These are phyloP conservation scores for Juncus effusus DNA, from an alignment of 176 grass and related monocot genomes.

Conservation along the genomic window DNA sequence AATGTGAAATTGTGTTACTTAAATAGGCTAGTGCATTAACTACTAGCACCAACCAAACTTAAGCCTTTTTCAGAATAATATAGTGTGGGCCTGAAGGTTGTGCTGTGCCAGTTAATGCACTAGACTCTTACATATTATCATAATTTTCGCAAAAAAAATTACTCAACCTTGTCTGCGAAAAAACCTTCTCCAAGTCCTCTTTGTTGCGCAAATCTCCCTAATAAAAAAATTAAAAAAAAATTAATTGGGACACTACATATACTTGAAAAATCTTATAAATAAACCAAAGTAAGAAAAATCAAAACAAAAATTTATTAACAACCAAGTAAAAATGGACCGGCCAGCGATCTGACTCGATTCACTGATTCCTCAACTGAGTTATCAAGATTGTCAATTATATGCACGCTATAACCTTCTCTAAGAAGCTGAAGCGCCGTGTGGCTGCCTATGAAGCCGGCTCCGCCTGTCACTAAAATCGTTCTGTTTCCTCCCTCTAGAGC, in stretches of 20 bases:
- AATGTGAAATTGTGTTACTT: too few species aligned
- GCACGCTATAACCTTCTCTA: conserved; percentile 50
- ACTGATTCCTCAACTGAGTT: conserved; percentile 77
- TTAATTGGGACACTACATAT: neutral
- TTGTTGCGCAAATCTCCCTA: conserved; percentile 66
- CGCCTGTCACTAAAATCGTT: conserved; percentile 61
- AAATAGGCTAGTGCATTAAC: too few species aligned
- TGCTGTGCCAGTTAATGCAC: too few species aligned
- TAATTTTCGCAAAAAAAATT: too few species aligned
- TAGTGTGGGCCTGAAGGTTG: too few species aligned
- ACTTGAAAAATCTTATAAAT: too few species aligned
- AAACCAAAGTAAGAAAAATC: too few species aligned
- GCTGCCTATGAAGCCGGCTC: conserved; percentile 85
- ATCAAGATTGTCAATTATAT: conserved; percentile 79
- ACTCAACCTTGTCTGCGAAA: conserved; percentile 32
- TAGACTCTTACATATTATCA: too few species aligned
- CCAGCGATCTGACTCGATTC: conserved; percentile 65
- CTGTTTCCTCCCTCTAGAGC: neutral
- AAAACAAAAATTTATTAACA: neutral
- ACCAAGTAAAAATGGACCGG: conserved; percentile 57
- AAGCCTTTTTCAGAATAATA: too few species aligned
- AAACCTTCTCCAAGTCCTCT: conserved; percentile 68
- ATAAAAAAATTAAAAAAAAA: neutral
- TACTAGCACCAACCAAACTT: too few species aligned
- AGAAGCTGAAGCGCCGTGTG: conserved; percentile 84